These are phyloP conservation scores for Botrytis tulipae DNA, from an alignment of 2,329 filamentous ascomycete genomes.

Conservation along the genomic window DNA sequence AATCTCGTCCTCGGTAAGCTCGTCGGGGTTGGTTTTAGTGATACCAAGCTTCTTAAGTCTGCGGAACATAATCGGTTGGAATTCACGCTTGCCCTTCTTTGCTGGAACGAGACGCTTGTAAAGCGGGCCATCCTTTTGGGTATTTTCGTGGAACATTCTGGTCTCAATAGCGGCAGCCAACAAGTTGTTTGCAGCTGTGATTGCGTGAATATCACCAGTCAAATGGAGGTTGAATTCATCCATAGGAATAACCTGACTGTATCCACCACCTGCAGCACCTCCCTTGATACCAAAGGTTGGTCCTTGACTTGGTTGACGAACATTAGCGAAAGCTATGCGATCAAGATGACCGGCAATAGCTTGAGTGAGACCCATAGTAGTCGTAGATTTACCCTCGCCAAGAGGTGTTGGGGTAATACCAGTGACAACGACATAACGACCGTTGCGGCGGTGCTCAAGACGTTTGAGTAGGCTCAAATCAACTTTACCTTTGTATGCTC, in stretches of 20 bases:
- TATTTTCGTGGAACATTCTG: slow-evolving; percentile 96
- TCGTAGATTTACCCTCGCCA: slow-evolving; percentile 97
- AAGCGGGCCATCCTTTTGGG: slow-evolving; percentile 84
- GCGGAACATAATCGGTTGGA: slow-evolving; percentile 87
- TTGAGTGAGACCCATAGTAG: slow-evolving; percentile 92
- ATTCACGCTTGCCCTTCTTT: slow-evolving; percentile 86
- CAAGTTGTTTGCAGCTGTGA: slow-evolving; percentile 95
- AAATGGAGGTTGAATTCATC: slow-evolving; percentile 98
- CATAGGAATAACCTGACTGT: slow-evolving; percentile 99
- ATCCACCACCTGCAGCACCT: slow-evolving; percentile 92
- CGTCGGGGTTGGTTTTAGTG: slow-evolving; percentile 87
- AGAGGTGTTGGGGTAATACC: slow-evolving; percentile 96
- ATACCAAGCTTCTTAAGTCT: slow-evolving; percentile 95
- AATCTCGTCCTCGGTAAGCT: slow-evolving; percentile 88
- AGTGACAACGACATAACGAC: slow-evolving; percentile 87
- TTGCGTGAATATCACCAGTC: slow-evolving; percentile 96
- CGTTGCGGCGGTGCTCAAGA: slow-evolving; percentile 81
- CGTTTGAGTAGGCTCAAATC: slow-evolving; percentile 79
- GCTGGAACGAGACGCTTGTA: slow-evolving; percentile 84
- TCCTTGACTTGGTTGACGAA: slow-evolving; percentile 93
- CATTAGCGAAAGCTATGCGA: slow-evolving; percentile 90
- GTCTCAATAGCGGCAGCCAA: slow-evolving; percentile 96
- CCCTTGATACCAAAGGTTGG: slow-evolving; percentile 99
- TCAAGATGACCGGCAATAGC: slow-evolving; percentile 86
- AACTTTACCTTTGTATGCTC: slow-evolving; percentile 94